Conservation (phyloP, 345 rosid genomes). For the Hibiscus mutabilis region DNA sequence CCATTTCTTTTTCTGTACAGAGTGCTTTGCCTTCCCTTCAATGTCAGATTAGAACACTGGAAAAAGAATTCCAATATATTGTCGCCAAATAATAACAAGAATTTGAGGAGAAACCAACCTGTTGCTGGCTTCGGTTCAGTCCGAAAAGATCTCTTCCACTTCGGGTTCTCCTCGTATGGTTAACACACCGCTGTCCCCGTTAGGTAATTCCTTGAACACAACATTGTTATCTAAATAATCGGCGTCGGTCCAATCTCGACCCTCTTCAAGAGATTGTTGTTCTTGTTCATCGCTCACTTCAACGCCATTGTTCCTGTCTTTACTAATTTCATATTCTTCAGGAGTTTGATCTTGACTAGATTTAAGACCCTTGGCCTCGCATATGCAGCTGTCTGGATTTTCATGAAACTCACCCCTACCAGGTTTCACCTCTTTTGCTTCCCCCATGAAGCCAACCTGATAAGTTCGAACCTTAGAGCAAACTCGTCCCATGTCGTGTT, state of each 20-base stretch:
- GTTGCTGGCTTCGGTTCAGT: background rate
- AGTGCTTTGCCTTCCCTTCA: background rate
- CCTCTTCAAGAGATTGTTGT: background rate
- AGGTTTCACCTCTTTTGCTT: background rate
- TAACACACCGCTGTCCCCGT: background rate
- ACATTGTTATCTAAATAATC: background rate
- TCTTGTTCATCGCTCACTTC: background rate
- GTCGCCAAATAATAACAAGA: background rate
- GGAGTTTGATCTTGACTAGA: too few species aligned
- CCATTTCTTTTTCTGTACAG: background rate
- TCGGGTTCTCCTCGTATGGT: background rate
- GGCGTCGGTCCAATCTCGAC: background rate
- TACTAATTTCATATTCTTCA: too few species aligned
- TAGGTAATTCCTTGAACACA: background rate
- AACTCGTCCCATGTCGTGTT: background rate
- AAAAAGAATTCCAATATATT: background rate
- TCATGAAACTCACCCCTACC: background rate
- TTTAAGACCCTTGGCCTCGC: background rate
- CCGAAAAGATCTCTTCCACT: background rate
- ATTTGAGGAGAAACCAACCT: background rate
- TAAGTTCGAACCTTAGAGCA: background rate
- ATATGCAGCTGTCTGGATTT: background rate
- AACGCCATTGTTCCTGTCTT: background rate
- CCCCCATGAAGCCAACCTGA: background rate
- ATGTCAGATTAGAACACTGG: background rate